Percentiles rank a stretch among this genome's conserved stretches.
Evolutionary conservation across 208 protist genomes (phyloP).

Genomic region (Wallacemonas rigidus): DNA sequence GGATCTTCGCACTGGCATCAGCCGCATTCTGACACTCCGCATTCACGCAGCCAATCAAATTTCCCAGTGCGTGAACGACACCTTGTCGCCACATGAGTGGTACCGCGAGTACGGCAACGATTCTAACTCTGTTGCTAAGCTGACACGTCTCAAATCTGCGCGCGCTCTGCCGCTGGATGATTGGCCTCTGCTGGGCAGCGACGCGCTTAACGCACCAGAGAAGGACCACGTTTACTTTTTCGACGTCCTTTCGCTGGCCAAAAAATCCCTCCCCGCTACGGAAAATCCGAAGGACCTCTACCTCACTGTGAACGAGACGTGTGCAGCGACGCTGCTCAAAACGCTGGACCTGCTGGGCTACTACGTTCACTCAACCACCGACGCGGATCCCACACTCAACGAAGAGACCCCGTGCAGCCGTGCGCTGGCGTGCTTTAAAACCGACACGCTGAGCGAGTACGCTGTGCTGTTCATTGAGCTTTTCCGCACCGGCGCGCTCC

Average conservation of each 20-base stretch:
- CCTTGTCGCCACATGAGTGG: slow-evolving; percentile 6
- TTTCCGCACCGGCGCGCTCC: slow-evolving; percentile 29
- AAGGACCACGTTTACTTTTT: slow-evolving; percentile 28
- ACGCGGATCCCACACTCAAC: slow-evolving; percentile 1
- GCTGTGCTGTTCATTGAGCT: slow-evolving; percentile 55
- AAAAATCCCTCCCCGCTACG: slow-evolving; percentile 17
- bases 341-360: slow-evolving; percentile 62
- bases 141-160: slow-evolving; percentile 20
- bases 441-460: slow-evolving; percentile 38
- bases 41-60: slow-evolving; percentile 35
- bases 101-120: slow-evolving; percentile 22
- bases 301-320: slow-evolving; percentile 33
- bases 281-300: slow-evolving; percentile 18
- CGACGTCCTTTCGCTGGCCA: slow-evolving; percentile 40
- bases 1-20: slow-evolving; percentile 31
- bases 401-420: not conserved
- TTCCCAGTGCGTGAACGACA: slow-evolving; percentile 6
- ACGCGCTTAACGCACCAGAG: not conserved
- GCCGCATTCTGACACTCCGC: slow-evolving; percentile 40
- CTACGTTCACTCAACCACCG: slow-evolving; percentile 31
- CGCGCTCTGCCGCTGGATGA: slow-evolving; percentile 28
- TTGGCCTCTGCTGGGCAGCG: slow-evolving; percentile 21
- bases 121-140: slow-evolving; percentile 7
- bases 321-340: slow-evolving; percentile 45
- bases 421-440: slow-evolving; percentile 10